Evolutionary conservation across 768 basidiomycete genomes (phyloP), one percentile per base, ranked within the genome.

Genomic region (Leucosporidium scottii): DNA sequence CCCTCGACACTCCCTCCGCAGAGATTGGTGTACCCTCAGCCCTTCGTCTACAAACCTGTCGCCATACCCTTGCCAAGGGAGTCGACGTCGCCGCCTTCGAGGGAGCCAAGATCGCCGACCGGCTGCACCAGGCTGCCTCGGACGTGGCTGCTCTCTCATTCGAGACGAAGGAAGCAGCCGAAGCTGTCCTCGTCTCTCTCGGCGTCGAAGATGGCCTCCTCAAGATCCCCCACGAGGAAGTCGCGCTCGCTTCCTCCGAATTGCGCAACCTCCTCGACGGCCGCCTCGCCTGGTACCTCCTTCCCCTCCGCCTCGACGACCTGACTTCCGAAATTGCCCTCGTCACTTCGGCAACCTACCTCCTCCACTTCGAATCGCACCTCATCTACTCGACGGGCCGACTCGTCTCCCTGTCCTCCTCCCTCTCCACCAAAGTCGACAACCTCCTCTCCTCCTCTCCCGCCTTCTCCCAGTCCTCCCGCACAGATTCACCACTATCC

Each of bases 201-300:
- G 69, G 65, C n/a, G 59, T 68, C 57, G 65, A 61, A 25, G 10
- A 62, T 48, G 67, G 67, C 10, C 51, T 64, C 17, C 39, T 66
- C 15, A 44, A 30, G 15, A 47, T 73, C 25, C 71, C 67, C 0
- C 2, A 18, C 1, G 60, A 47, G 15, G 70, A 71, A 58, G 28
- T 64, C 17, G 15, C 5, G 18, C 4, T 39, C 7, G 28, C 54
- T 8, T 1, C 31, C 23, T 6, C 53, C 1, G 66, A 58, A 8
- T 47, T 72, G n/a, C 56, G 67, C 18, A 23, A 59, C 6, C 50
- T 66, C 15, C 50, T 74, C 27, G 44, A 48, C 27, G 39, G 15
- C 1, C 62, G 74, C 13, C 44, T 76, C n/a, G 60, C 64, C 27
- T 75, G 74, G 73, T 75, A 71, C 71, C 71, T 73, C 56, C 65